Evolutionary conservation across 2,329 filamentous ascomycete genomes (phyloP).

Genomic region (Phialophora expanda): DNA sequence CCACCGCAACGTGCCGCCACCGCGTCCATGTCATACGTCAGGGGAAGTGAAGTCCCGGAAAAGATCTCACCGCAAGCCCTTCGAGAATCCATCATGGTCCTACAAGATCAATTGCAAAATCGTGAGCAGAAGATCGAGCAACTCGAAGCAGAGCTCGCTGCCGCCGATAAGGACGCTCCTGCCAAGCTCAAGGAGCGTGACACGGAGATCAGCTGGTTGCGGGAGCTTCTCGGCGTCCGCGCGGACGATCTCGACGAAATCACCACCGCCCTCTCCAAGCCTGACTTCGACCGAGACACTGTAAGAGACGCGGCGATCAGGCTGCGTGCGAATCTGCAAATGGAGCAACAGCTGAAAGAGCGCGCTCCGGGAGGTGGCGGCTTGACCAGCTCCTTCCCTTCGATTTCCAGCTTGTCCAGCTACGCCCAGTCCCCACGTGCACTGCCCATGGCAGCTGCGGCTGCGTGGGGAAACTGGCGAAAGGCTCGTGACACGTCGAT

Average conservation of each 20-base stretch:
- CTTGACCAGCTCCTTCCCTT: conserved; percentile 69
- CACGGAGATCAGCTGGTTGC: conserved; percentile 92
- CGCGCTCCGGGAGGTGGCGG: conserved; percentile 70
- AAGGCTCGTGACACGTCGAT: conserved; percentile 65
- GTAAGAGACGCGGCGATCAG: conserved; percentile 92
- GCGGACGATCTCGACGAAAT: conserved; percentile 93
- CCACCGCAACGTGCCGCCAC: conserved; percentile 51
- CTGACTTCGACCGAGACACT: conserved; percentile 75
- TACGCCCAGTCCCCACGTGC: conserved; percentile 78
- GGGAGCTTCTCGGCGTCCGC: conserved; percentile 87
- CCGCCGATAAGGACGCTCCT: conserved; percentile 75
- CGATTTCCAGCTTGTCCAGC: conserved; percentile 75
- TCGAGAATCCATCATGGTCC: conserved; percentile 91
- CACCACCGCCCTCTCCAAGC: conserved; percentile 75
- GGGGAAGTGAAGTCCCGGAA: conserved; percentile 66
- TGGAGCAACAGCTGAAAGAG: conserved; percentile 96
- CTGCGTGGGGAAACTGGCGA: conserved; percentile 97
- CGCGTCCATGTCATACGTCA: conserved; percentile 54
- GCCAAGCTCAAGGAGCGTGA: conserved; percentile 87
- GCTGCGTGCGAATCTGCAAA: conserved; percentile 90
- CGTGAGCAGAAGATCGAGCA: conserved; percentile 89
- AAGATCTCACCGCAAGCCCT: conserved; percentile 94
- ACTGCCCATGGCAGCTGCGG: conserved; percentile 82
- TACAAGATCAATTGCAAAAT: conserved; percentile 95
- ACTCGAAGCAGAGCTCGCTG: conserved; percentile 73